Evolutionary conservation across 1,284 basidiomycete species (phyloP), one percentile per base, ranked within the genome.

Genomic region (Cryptococcus neoformans): DNA sequence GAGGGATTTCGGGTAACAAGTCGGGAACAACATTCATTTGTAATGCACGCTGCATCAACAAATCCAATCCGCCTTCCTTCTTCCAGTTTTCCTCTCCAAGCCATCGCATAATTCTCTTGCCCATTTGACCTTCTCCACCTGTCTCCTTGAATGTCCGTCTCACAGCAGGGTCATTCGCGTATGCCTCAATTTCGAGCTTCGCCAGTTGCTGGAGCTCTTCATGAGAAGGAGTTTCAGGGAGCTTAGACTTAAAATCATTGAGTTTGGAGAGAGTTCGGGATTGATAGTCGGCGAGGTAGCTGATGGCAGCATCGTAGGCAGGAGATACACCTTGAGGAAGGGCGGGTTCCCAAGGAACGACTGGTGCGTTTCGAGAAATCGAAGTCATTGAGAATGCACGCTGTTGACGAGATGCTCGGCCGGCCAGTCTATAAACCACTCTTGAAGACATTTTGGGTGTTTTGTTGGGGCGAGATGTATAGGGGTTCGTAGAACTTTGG

Each of bases 1-100:
- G 91, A 51, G 83, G 83, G 16, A 95, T 75, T 38, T 80, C 80
- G 0, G 90, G 84, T 6, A 97, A 74, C 1, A 94, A 79, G 72
- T 98, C 95, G 0, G 95, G 94, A 3, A 96, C 81, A 53, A 98
- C 85, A 52, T 87, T 80, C 90, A 97, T 92, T 77, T 92, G 87
- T 67, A 89, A 82, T 48, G 95, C 75, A 66, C 93, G 87, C 75
- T 97, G 90, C 90, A 96, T 96, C 73, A 96, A 79, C 45, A 92
- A 80, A 70, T 95, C 92, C 49, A 96, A 80, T 44, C 83, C 81
- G 5, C 94, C 93, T 40, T 90, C 84, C 56, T 86, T 85, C 51
- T 89, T 82, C 95, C 95, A 98, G 58, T 83, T 81, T 64, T 89
- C 84, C 77, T 97, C 90, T 3, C 88, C 79, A 21, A 98, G 79